Conservation (phyloP, 2,329 filamentous ascomycete species). For the Plectosphaerella cucumerina region DNA sequence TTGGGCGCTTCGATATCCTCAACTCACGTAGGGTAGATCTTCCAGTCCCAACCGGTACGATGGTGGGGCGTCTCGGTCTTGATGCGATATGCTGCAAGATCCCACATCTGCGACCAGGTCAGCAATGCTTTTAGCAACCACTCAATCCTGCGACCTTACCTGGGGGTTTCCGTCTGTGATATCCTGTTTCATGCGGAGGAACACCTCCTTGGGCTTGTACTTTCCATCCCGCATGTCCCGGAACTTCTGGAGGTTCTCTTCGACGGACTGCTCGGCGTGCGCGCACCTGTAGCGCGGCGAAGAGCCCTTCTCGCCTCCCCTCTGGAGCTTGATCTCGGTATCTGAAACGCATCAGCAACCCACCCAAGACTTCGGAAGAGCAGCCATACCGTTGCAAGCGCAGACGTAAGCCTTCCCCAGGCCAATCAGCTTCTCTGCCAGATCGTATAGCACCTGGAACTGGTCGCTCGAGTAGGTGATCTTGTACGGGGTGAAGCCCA, state of each 20-base stretch:
- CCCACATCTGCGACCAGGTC: slow-evolving; percentile 74
- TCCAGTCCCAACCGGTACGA: slow-evolving; percentile 78
- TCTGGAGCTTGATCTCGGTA: slow-evolving; percentile 78
- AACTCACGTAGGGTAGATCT: slow-evolving; percentile 74
- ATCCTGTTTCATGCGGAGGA: slow-evolving; percentile 90
- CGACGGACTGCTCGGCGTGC: slow-evolving; percentile 70
- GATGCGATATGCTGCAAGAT: slow-evolving; percentile 86
- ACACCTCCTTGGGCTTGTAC: slow-evolving; percentile 79
- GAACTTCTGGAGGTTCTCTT: slow-evolving; percentile 79
- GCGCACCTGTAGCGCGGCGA: slow-evolving; percentile 72
- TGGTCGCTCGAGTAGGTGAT: slow-evolving; percentile 90
- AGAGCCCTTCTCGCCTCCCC: slow-evolving; percentile 69
- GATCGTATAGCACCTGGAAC: slow-evolving; percentile 81
- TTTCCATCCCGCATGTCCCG: slow-evolving; percentile 87
- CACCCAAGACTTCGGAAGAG: too few species aligned
- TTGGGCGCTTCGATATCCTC: neutral
- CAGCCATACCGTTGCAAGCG: slow-evolving; percentile 61
- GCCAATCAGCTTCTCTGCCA: slow-evolving; percentile 79
- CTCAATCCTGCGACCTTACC: slow-evolving; percentile 5
- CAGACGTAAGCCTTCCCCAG: slow-evolving; percentile 77
- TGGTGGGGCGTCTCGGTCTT: slow-evolving; percentile 67
- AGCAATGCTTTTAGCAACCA: neutral
- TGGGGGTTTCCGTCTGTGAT: slow-evolving; percentile 81
- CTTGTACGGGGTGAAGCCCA: slow-evolving; percentile 50
- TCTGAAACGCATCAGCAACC: slow-evolving; percentile 35